Base-by-base conservation (phyloP, 768 basidiomycete genomes). In the Glaciozyma antarctica region DNA sequence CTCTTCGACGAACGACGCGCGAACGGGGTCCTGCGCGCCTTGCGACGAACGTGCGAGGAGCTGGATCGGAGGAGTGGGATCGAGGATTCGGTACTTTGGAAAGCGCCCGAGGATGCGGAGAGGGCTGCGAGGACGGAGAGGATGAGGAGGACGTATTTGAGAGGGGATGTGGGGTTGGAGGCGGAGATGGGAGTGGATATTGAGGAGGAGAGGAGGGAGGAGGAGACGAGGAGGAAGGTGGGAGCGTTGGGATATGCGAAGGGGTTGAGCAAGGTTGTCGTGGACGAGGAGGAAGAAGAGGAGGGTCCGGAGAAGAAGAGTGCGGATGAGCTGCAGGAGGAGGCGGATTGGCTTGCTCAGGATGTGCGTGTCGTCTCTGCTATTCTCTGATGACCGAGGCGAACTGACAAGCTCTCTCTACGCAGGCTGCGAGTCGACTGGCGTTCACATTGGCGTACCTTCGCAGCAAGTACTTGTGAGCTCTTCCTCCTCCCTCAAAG, bases 381-480 rank as follows among this genome's bases (percentile, higher is more conserved):
- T 17, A 15, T 3, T 16, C 45, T 19, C n/a, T n/a, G n/a, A n/a
- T n/a, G n/a, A n/a, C n/a, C n/a, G n/a, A n/a, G n/a, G n/a, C n/a
- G n/a, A n/a, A n/a, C n/a, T n/a, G n/a, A n/a, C n/a, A n/a, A n/a
- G n/a, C n/a, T n/a, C n/a, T n/a, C n/a, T n/a, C n/a, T 7, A 2
- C 34, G n/a, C 59, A 69, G 68, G 53, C 67, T 43, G 48, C 41
- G 5, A 52, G 64, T 22, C 64, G 70, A 34, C 60, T 71, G 24
- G 70, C 61, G 8, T 54, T 68, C 48, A 73, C 71, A 12, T 58
- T 73, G 21, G 51, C 61, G 17, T 67, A 71, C 53, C 52, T 73
- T 0, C 53, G 72, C 8, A 55, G 55, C 26, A 63, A 61, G 52
- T 67, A 73, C 49, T 38, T 66, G 63, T 72, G 52, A 58, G 69